Evolutionary conservation across 2,329 filamentous ascomycete species (phyloP), one percentile per base, ranked within the genome.

Genomic region (Herpotrichia juniperi): DNA sequence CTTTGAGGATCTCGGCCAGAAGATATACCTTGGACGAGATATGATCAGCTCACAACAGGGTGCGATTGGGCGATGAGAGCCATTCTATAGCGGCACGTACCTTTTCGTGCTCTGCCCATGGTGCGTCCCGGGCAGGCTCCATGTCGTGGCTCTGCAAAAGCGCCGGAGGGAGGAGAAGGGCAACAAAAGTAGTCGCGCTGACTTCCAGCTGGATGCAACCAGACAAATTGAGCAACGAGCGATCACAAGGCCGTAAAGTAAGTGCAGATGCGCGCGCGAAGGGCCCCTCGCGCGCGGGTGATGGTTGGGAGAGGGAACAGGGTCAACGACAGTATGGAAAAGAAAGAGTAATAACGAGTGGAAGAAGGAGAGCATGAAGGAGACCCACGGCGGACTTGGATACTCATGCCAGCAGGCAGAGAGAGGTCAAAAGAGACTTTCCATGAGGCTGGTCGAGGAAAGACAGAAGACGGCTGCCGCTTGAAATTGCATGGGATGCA

Each of bases 1-100:
- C 72, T 64, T 81, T 83, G 59, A 83, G 72, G 56, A 80, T 77
- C 64, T 83, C 81, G 60, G 80, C 76, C 57, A 83, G 74, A 50
- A 83, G 67, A 62, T 76, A 76, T 53, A 73, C 62, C 68, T 64
- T 53, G 42, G 62, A 48, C 26, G 26, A 32, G 16, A 46, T 25
- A 51, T 21, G 49, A 57, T 61, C 49, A 53, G 55, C 42, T 58
- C 31, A 54, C 14, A 28, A 46, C 51, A 19, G 26, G 30, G 22
- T 25, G 48, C 40, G 14, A 51, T 42, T 40, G 42, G 47, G 47
- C 37, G 37, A 46, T 5, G 44, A 42, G 32, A 14, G 32, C 19
- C 46, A 37, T 30, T 14, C 24, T 17, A 49, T 50, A 42, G 59
- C 48, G 53, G 58, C 54, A 63, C 66, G 57, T 73, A 78, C 77